Evolutionary conservation across 306 rosid species (phyloP).

Genomic region (Carpinus fangiana): DNA sequence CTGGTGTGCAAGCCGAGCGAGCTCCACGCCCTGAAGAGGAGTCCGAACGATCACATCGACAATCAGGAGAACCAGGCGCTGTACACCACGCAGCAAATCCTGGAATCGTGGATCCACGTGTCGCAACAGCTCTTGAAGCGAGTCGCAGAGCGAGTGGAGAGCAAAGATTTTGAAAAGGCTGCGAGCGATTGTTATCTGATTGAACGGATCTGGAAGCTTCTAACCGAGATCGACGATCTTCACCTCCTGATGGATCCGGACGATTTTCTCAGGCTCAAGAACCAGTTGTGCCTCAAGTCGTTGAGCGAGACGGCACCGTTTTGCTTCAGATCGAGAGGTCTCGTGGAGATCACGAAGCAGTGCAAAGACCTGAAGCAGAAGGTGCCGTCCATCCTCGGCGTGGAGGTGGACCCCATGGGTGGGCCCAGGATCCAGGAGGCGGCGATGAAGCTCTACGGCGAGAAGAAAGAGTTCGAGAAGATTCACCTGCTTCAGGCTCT

Average conservation of each 20-base stretch:
- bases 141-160: conserved; percentile 39
- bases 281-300: conserved; percentile 38
- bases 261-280: conserved; percentile 72
- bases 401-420: conserved; percentile 87
- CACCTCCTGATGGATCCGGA: conserved; percentile 86
- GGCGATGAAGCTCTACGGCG: conserved; percentile 81
- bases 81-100: conserved; percentile 76
- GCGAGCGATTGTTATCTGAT: conserved; percentile 58
- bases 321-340: conserved; percentile 68
- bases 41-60: conserved; percentile 47
- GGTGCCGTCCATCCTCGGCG: conserved; percentile 72
- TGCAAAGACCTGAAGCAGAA: conserved; percentile 70
- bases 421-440: conserved; percentile 94
- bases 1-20: conserved; percentile 66
- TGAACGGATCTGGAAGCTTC: conserved; percentile 79
- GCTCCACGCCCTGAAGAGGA: conserved; percentile 46
- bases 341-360: conserved; percentile 59
- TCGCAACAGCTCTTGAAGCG: conserved; percentile 49
- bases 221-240: conserved; percentile 65
- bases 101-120: conserved; percentile 65
- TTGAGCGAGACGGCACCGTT: conserved; percentile 55
- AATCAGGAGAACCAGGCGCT: conserved; percentile 70
- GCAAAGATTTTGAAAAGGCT: conserved; percentile 44
- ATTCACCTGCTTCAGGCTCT: conserved; percentile 72
- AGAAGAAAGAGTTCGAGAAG: conserved; percentile 47